phyloP scores from a whole-genome alignment of 176 grass and related monocot species.

The Ananas comosus region DNA sequence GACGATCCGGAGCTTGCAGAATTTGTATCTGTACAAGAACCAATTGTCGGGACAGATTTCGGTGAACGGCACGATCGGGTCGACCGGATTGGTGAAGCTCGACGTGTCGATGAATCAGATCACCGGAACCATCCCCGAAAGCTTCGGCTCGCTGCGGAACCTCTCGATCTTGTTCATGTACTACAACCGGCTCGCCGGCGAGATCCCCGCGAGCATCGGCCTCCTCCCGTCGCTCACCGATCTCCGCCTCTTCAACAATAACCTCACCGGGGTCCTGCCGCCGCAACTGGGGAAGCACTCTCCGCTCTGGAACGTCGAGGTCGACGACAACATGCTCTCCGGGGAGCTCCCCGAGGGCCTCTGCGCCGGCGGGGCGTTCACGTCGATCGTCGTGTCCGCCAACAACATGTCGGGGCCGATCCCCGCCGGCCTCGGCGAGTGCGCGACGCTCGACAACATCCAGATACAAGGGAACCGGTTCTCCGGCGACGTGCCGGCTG shows the following conservation, averaged over 20 bases:
- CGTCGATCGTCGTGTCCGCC: neutral
- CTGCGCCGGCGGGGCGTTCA: conserved; percentile 24
- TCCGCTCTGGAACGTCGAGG: conserved; percentile 15
- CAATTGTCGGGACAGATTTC: conserved; percentile 23
- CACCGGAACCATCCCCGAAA: conserved; percentile 44
- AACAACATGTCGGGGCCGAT: conserved; percentile 58
- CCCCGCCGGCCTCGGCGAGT: conserved; percentile 45
- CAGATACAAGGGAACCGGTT: conserved; percentile 32
- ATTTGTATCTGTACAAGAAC: conserved; percentile 2
- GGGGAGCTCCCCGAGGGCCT: conserved; percentile 47
- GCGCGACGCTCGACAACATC: conserved; percentile 22
- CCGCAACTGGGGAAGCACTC: conserved; percentile 48
- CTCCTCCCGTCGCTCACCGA: conserved; percentile 16
- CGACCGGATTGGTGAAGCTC: conserved; percentile 4
- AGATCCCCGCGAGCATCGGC: conserved; percentile 63
- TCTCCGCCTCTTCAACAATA: conserved; percentile 28
- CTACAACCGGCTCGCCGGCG: conserved; percentile 44
- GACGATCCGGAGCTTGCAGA: conserved; percentile 34
- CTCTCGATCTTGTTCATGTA: conserved; percentile 18
- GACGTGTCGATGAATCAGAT: conserved; percentile 45
- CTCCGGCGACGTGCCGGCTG: conserved; percentile 43
- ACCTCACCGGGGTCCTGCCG: conserved; percentile 46
- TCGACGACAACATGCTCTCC: conserved; percentile 31
- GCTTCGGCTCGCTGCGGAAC: conserved; percentile 35
- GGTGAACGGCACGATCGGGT: conserved; percentile 20